These are phyloP conservation scores for Ochetophila trinervis DNA, from an alignment of 306 rosid genomes.

Conservation along the genomic window DNA sequence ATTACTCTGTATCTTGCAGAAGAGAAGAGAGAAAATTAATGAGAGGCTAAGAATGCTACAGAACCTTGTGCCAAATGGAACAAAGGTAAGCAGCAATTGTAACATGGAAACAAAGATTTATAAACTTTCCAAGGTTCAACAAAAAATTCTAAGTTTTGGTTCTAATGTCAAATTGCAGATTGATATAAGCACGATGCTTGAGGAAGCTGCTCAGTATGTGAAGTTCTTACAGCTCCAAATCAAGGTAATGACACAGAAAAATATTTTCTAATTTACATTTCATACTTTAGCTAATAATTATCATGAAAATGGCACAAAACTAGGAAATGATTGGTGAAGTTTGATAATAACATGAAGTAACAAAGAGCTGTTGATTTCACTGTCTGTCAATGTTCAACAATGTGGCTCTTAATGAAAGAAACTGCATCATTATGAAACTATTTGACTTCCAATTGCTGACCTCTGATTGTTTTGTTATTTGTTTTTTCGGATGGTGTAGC, in stretches of 20 bases:
- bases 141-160: conserved; percentile 3
- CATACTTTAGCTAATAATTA: not conserved
- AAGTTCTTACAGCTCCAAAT: conserved; percentile 90
- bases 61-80: conserved; percentile 84
- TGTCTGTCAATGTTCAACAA: not conserved
- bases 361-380: too few relatives aligned
- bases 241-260: conserved; percentile 47
- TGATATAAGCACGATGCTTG: conserved; percentile 96
- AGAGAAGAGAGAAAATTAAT: conserved; percentile 88
- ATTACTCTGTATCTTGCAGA: conserved; percentile 39
- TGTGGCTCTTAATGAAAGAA: not conserved
- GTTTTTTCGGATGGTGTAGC: conserved; percentile 45
- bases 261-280: not conserved
- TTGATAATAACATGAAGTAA: too few relatives aligned
- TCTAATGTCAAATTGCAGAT: conserved; percentile 45
- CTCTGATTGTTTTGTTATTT: conserved; percentile 7
- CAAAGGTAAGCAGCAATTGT: conserved; percentile 50
- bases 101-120: not conserved
- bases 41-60: conserved; percentile 70
- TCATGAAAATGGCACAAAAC: not conserved
- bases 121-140: not conserved
- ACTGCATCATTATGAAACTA: too few relatives aligned
- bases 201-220: conserved; percentile 85
- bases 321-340: too few relatives aligned
- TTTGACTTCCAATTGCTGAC: not conserved